Evolutionary conservation across 768 basidiomycete genomes (phyloP).

Genomic region (Boletus coccyginus): DNA sequence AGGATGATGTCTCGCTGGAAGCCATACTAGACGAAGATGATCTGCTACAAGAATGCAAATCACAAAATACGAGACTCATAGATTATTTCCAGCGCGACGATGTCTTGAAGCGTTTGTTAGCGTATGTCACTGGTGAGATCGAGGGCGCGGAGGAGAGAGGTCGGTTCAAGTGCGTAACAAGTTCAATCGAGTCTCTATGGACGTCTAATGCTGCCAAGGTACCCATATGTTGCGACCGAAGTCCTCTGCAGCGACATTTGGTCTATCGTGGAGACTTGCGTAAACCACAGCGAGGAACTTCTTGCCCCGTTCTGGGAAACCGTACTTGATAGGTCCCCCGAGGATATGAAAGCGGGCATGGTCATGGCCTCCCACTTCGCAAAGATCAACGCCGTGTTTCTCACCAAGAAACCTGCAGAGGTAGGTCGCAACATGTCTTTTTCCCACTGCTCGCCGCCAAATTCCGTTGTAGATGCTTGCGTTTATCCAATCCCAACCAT

Average conservation of each 20-base stretch:
- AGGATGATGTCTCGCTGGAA: slow-evolving; percentile 86
- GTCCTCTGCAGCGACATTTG: slow-evolving; percentile 95
- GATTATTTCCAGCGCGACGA: slow-evolving; percentile 84
- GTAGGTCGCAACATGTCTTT: slow-evolving; percentile 43
- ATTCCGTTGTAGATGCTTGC: slow-evolving; percentile 70
- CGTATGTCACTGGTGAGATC: slow-evolving; percentile 85
- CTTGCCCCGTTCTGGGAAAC: slow-evolving; percentile 91
- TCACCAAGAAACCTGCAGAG: slow-evolving; percentile 87
- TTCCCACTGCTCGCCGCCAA: slow-evolving; percentile 16
- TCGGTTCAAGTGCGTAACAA: slow-evolving; percentile 69
- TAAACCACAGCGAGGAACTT: slow-evolving; percentile 66
- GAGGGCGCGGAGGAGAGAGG: slow-evolving; percentile 78
- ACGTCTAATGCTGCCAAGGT: slow-evolving; percentile 46
- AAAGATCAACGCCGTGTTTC: slow-evolving; percentile 87
- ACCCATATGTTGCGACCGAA: slow-evolving; percentile 90
- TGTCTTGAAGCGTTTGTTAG: slow-evolving; percentile 75
- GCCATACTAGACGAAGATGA: slow-evolving; percentile 93
- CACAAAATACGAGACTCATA: slow-evolving; percentile 85
- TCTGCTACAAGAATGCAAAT: slow-evolving; percentile 91
- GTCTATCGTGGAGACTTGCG: slow-evolving; percentile 89
- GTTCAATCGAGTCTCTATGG: background rate
- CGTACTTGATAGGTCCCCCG: slow-evolving; percentile 72
- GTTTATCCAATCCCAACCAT: slow-evolving; percentile 83
- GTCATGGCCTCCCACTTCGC: slow-evolving; percentile 90
- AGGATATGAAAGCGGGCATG: slow-evolving; percentile 85